A percentile compares a stretch with the other conserved stretches of the same genome.
Conservation (phyloP, 1,284 basidiomycete genomes). For the Hymenochaete sp. region DNA sequence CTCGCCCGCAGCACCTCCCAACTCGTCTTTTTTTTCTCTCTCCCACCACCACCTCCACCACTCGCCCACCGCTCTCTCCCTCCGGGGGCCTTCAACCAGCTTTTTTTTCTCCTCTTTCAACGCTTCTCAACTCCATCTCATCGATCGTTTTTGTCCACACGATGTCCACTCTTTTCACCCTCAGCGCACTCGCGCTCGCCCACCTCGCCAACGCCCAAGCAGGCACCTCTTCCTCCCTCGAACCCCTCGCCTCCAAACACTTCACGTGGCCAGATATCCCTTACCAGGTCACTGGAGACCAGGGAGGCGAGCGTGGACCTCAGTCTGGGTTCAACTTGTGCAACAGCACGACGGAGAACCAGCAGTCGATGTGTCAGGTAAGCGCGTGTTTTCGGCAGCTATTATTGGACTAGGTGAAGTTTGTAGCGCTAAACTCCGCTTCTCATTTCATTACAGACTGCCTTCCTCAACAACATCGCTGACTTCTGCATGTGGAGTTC, state of each 20-base stretch:
- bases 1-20: no score
- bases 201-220: constrained; percentile 14
- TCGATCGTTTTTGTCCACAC: constrained; percentile 1
- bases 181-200: constrained; percentile 15
- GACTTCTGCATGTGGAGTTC: constrained; percentile 27
- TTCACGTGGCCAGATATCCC: constrained; percentile 27
- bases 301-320: constrained; percentile 39
- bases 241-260: constrained; percentile 19
- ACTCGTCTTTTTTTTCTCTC: no score
- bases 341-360: constrained; percentile 59
- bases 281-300: constrained; percentile 44
- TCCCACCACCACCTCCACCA: no score
- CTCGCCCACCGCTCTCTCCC: neutral
- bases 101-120: neutral
- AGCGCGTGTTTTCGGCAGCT: neutral
- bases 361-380: constrained; percentile 51
- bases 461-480: constrained; percentile 17
- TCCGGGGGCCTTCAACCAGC: neutral
- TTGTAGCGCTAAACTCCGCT: neutral
- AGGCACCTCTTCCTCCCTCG: constrained; percentile 15
- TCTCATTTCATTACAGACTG: constrained; percentile 12
- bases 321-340: constrained; percentile 63
- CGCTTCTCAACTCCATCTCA: neutral
- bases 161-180: constrained; percentile 20
- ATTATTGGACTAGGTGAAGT: constrained; percentile 11